A percentile compares a stretch with the other conserved stretches of the same genome.
Evolutionary conservation across 208 protist genomes (phyloP).

Genomic region (Herpetomonas samuelpessoai): DNA sequence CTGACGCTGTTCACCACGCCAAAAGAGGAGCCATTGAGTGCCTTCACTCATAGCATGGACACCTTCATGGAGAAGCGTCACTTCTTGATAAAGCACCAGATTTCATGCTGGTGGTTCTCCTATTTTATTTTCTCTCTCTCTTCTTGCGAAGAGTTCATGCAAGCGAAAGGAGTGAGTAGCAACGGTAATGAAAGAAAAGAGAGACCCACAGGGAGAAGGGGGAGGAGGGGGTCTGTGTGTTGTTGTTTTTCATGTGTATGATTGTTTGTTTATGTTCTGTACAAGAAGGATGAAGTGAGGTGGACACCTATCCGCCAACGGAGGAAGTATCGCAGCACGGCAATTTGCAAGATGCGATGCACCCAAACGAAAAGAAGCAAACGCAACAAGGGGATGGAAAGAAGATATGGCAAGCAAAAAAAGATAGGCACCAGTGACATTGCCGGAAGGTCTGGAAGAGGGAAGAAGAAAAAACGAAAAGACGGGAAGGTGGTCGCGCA

Average conservation of each 20-base stretch:
- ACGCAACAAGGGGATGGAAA: neutral
- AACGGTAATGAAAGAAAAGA: conserved; percentile 10
- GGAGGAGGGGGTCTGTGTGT: neutral
- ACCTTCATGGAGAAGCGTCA: no score
- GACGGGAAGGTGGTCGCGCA: neutral
- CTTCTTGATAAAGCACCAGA: neutral
- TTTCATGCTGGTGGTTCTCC: conserved; percentile 2
- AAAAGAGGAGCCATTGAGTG: no score
- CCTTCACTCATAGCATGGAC: no score
- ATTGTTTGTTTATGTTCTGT: no score
- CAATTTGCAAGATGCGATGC: neutral
- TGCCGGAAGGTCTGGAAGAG: conserved; percentile 1
- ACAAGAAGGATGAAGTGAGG: no score
- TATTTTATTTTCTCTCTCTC: conserved; percentile 8
- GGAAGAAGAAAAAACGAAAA: conserved; percentile 1
- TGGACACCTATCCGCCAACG: no score
- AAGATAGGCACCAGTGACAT: neutral
- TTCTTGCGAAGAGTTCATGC: neutral
- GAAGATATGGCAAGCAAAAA: neutral
- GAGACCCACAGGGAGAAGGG: neutral
- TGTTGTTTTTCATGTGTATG: no score
- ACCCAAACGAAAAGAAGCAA: neutral
- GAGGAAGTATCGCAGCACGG: neutral
- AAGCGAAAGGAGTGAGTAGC: conserved; percentile 5
- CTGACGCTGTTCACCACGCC: no score